phyloP scores from a whole-genome alignment of 768 basidiomycete genomes.

The Lepiota brunneoincarnata region DNA sequence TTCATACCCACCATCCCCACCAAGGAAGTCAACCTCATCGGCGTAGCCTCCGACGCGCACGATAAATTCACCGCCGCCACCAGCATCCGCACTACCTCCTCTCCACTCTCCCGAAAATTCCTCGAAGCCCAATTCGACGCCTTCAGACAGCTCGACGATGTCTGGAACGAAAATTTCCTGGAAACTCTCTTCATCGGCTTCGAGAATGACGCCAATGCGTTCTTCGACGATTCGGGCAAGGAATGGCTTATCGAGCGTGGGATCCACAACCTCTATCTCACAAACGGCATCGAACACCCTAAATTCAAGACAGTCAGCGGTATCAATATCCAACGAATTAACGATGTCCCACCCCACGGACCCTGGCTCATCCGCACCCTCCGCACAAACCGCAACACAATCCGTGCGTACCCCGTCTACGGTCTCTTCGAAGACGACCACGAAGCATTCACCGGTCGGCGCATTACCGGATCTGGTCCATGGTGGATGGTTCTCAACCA shows the following conservation, averaged over 20 bases:
- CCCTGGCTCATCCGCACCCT: slow-evolving; percentile 23
- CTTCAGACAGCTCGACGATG: slow-evolving; percentile 28
- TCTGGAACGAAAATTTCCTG: slow-evolving; percentile 29
- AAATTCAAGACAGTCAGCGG: slow-evolving; percentile 9
- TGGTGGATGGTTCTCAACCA: slow-evolving; percentile 31
- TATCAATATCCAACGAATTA: slow-evolving; percentile 15
- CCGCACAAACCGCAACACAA: not conserved
- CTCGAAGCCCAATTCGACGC: slow-evolving; percentile 23
- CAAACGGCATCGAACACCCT: slow-evolving; percentile 1
- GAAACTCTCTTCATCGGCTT: slow-evolving; percentile 27
- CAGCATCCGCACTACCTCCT: slow-evolving; percentile 22
- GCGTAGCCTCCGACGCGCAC: slow-evolving; percentile 9
- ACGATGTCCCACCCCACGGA: slow-evolving; percentile 22
- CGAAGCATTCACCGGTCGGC: slow-evolving; percentile 41
- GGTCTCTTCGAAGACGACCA: slow-evolving; percentile 41
- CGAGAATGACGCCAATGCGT: slow-evolving; percentile 20
- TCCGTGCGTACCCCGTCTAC: slow-evolving; percentile 26
- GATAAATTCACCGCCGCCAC: slow-evolving; percentile 21
- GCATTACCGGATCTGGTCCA: slow-evolving; percentile 31
- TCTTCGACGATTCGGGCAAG: slow-evolving; percentile 24
- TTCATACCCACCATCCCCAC: slow-evolving; percentile 17
- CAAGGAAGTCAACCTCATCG: slow-evolving; percentile 10
- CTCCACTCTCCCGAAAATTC: slow-evolving; percentile 24
- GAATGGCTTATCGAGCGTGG: slow-evolving; percentile 24
- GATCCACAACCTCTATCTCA: slow-evolving; percentile 12